A percentile compares a stretch with the other conserved stretches of the same genome.
Conservation (phyloP, 129 eudicot genomes). For the Centella asiatica region DNA sequence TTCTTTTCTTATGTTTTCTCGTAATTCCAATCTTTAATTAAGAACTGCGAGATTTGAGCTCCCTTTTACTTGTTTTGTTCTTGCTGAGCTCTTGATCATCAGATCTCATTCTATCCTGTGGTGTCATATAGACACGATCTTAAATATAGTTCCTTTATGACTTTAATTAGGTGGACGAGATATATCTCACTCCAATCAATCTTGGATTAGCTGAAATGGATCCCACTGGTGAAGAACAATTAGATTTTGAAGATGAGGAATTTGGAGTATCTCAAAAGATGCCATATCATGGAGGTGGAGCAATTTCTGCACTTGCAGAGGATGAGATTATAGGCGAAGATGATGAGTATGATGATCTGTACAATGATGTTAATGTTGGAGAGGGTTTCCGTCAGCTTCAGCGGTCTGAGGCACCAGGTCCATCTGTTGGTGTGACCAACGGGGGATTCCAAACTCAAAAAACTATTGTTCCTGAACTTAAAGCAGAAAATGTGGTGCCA, state of each 20-base stretch:
- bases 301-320: conserved; percentile 92
- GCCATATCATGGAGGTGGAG: conserved; percentile 78
- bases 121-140: not conserved
- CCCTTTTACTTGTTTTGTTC: not conserved
- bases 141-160: conserved; percentile 13
- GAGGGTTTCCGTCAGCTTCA: conserved; percentile 80
- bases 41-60: not conserved
- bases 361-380: conserved; percentile 90
- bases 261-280: conserved; percentile 70
- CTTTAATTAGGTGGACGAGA: conserved; percentile 32
- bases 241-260: conserved; percentile 83
- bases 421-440: conserved; percentile 31
- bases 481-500: conserved; percentile 30
- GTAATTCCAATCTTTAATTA: too few relatives aligned
- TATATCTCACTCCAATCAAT: conserved; percentile 9
- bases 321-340: conserved; percentile 84
- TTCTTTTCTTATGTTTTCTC: not conserved
- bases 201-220: conserved; percentile 36
- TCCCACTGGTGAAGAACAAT: conserved; percentile 62
- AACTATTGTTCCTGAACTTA: conserved; percentile 34
- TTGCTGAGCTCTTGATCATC: not conserved
- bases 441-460: conserved; percentile 59
- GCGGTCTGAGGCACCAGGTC: conserved; percentile 41
- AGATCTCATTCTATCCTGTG: not conserved
- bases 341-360: conserved; percentile 90